These are phyloP conservation scores for Andrographis paniculata DNA, from an alignment of 305 asterid genomes.

Conservation along the genomic window DNA sequence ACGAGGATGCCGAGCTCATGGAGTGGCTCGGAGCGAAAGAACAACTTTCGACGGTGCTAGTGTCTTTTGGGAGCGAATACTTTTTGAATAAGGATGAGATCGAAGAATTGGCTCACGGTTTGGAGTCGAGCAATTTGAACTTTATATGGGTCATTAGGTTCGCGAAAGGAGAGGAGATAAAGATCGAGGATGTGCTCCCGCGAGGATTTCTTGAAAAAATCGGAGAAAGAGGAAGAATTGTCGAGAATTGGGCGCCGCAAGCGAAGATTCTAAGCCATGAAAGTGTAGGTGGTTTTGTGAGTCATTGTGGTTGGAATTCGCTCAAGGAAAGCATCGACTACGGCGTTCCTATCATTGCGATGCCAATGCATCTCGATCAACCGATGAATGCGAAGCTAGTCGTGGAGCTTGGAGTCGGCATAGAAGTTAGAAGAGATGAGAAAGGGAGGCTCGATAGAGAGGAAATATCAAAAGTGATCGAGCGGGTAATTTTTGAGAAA, in stretches of 20 bases:
- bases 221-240: background rate
- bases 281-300: slow-evolving; percentile 3
- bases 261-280: background rate
- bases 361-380: slow-evolving; percentile 12
- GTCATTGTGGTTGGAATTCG: slow-evolving; percentile 11
- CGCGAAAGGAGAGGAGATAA: background rate
- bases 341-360: slow-evolving; percentile 5
- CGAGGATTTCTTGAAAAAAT: slow-evolving; percentile 9
- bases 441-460: background rate
- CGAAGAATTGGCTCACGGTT: slow-evolving; percentile 6
- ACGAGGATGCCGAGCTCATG: background rate
- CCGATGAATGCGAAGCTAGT: slow-evolving; percentile 7
- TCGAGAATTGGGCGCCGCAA: slow-evolving; percentile 13
- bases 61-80: slow-evolving; percentile 12
- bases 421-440: slow-evolving; percentile 3
- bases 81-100: slow-evolving; percentile 6
- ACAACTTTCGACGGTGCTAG: background rate
- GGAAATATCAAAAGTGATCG: background rate
- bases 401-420: slow-evolving; percentile 10
- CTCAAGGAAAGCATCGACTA: slow-evolving; percentile 9
- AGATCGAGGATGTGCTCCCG: background rate
- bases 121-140: slow-evolving; percentile 3
- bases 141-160: slow-evolving; percentile 10
- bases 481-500: background rate
- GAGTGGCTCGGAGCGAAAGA: slow-evolving; percentile 7